Conservation (phyloP, 495 filamentous ascomycete genomes). For the Aspergillus incahuasiensis region DNA sequence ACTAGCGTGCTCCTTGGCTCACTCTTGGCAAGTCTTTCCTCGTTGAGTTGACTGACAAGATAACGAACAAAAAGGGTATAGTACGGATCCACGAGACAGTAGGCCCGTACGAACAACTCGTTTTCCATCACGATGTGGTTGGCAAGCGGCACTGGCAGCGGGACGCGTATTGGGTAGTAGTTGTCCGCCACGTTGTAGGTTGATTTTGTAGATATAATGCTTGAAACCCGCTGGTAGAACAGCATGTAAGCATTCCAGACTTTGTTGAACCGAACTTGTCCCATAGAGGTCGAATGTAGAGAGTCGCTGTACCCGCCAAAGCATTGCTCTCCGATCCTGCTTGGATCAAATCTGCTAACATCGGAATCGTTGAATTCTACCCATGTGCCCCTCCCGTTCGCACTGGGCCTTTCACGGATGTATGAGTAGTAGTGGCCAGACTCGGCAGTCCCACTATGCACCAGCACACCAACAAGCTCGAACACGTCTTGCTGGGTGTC, state of each 20-base stretch:
- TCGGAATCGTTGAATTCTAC: slow-evolving; percentile 90
- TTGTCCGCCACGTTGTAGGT: slow-evolving; percentile 26
- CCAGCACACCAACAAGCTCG: slow-evolving; percentile 85
- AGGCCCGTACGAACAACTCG: slow-evolving; percentile 63
- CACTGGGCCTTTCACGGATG: slow-evolving; percentile 71
- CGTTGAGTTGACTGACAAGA: slow-evolving; percentile 48
- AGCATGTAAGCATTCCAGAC: slow-evolving; percentile 93
- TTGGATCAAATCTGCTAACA: slow-evolving; percentile 70
- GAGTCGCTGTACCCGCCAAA: slow-evolving; percentile 69
- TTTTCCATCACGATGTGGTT: slow-evolving; percentile 68
- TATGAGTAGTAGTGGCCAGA: slow-evolving; percentile 98
- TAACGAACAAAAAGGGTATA: slow-evolving; percentile 64
- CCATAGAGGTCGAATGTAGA: slow-evolving; percentile 34
- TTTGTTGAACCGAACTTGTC: slow-evolving; percentile 53
- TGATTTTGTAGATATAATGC: slow-evolving; percentile 41
- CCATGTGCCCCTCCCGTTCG: slow-evolving; percentile 55
- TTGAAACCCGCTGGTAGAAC: slow-evolving; percentile 83
- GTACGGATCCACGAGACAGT: slow-evolving; percentile 73
- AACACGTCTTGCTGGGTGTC: slow-evolving; percentile 64
- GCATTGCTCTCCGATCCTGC: slow-evolving; percentile 65
- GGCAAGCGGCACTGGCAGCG: slow-evolving; percentile 51
- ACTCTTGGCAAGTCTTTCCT: slow-evolving; percentile 36
- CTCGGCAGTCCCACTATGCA: slow-evolving; percentile 89
- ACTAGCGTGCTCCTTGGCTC: slow-evolving; percentile 52
- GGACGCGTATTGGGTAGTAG: slow-evolving; percentile 50